A percentile compares a stretch with the other conserved stretches of the same genome.
phyloP scores from a whole-genome alignment of 2,329 filamentous ascomycete genomes.

The Xylariaceae sp. region DNA sequence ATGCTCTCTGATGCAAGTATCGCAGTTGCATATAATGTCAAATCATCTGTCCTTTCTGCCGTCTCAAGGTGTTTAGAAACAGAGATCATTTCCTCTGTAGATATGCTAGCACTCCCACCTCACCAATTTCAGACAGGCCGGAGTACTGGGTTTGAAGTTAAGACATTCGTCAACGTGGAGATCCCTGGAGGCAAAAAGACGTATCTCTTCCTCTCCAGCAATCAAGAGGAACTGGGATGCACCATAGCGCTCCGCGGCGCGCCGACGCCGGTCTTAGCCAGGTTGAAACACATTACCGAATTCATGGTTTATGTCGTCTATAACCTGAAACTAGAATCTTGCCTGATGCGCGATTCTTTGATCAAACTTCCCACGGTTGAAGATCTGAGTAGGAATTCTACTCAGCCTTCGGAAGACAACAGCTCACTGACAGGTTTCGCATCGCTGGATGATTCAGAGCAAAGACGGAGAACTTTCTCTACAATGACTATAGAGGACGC shows the following conservation, averaged over 20 bases:
- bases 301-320: slow-evolving; percentile 99
- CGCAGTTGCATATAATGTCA: slow-evolving; percentile 93
- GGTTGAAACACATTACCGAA: slow-evolving; percentile 89
- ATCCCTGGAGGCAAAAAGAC: slow-evolving; percentile 78
- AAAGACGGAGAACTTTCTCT: slow-evolving; percentile 20
- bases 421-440: slow-evolving; percentile 32
- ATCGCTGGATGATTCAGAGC: slow-evolving; percentile 11
- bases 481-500: slow-evolving; percentile 20
- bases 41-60: slow-evolving; percentile 90
- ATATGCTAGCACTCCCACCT: slow-evolving; percentile 73
- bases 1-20: slow-evolving; percentile 86
- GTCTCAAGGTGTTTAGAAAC: slow-evolving; percentile 90
- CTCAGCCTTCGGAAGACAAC: slow-evolving; percentile 35
- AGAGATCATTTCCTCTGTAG: slow-evolving; percentile 87
- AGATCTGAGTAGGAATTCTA: slow-evolving; percentile 40
- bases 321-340: slow-evolving; percentile 93
- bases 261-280: slow-evolving; percentile 64
- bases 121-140: slow-evolving; percentile 70
- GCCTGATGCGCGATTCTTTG: slow-evolving; percentile 87
- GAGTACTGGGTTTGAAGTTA: slow-evolving; percentile 87
- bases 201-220: slow-evolving; percentile 92
- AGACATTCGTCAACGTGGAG: slow-evolving; percentile 82
- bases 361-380: slow-evolving; percentile 70
- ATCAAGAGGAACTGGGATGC: slow-evolving; percentile 83
- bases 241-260: slow-evolving; percentile 89